These are phyloP conservation scores for Neobulgaria alba DNA, from an alignment of 2,329 filamentous ascomycete genomes.

Conservation along the genomic window DNA sequence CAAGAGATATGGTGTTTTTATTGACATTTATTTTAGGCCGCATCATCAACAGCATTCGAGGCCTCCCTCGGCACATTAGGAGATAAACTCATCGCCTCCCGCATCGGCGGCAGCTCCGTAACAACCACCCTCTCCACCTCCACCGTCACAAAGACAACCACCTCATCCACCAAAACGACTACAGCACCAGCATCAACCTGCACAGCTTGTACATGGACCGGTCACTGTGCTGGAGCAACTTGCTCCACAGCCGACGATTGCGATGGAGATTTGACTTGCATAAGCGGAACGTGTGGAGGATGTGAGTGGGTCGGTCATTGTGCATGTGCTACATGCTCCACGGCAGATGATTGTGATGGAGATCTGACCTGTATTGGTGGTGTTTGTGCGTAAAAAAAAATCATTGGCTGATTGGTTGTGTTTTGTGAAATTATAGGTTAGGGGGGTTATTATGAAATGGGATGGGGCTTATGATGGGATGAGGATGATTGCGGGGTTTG, in stretches of 20 bases:
- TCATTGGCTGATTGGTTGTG: no score
- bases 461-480: no score
- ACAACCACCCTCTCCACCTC: conserved; percentile 3
- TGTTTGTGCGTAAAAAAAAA: neutral
- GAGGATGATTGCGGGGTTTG: no score
- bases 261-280: conserved; percentile 4
- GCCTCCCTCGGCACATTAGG: conserved; percentile 43
- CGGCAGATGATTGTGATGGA: neutral
- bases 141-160: neutral
- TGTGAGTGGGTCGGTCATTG: conserved; percentile 6
- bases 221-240: conserved; percentile 13
- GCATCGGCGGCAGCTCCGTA: conserved; percentile 17
- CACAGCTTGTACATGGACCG: conserved; percentile 12
- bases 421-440: no score
- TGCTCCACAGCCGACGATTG: conserved; percentile 5
- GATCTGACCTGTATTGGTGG: neutral
- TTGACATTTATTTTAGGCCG: no score
- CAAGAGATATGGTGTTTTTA: no score
- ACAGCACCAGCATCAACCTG: neutral
- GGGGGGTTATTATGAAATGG: no score
- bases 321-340: neutral
- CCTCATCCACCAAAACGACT: neutral
- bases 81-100: conserved; percentile 39
- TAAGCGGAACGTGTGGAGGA: conserved; percentile 1
- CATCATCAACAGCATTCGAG: conserved; percentile 41